A percentile compares a stretch with the other conserved stretches of the same genome.
Evolutionary conservation across 108 stramenopile species (phyloP).

Genomic region (Mayamaea pseudoterrestris): DNA sequence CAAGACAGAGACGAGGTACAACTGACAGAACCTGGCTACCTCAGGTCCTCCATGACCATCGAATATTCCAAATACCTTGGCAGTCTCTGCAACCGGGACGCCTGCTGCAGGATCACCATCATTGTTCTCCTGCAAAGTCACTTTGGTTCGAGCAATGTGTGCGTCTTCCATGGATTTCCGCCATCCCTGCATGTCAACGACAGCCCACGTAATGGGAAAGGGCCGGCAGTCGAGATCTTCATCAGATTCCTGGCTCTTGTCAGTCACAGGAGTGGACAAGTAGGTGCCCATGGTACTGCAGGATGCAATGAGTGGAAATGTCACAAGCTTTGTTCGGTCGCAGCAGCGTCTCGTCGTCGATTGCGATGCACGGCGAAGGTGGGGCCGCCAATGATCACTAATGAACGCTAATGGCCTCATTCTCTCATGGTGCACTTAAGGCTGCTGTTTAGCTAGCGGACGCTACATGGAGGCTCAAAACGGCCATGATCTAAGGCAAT

Average conservation of each 20-base stretch:
- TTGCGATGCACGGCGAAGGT: too few relatives aligned
- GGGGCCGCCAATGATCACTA: too few relatives aligned
- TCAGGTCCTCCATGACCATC: constrained; percentile 93
- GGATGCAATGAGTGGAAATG: too few relatives aligned
- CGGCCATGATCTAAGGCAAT: too few relatives aligned
- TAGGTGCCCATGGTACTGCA: constrained; percentile 63
- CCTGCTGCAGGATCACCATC: constrained; percentile 9
- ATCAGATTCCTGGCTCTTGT: constrained; percentile 45
- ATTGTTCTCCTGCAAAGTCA: too few relatives aligned
- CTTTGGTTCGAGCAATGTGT: constrained; percentile 68
- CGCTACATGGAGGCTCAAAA: too few relatives aligned
- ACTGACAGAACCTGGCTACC: constrained; percentile 79
- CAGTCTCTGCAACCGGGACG: constrained; percentile 9
- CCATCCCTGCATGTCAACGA: constrained; percentile 95
- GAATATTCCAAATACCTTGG: constrained; percentile 83
- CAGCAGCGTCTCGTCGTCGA: too few relatives aligned
- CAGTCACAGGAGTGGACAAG: constrained; percentile 66
- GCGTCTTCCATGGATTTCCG: constrained; percentile 96
- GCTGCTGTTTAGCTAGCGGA: too few relatives aligned
- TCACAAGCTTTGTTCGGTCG: too few relatives aligned
- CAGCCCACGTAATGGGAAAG: constrained; percentile 53
- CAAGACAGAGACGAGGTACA: constrained; percentile 71
- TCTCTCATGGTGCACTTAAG: too few relatives aligned
- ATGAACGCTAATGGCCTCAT: too few relatives aligned
- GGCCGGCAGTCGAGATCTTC: constrained; percentile 15